Conservation (phyloP, 139 green algal genomes). For the Chlorella sp. region DNA sequence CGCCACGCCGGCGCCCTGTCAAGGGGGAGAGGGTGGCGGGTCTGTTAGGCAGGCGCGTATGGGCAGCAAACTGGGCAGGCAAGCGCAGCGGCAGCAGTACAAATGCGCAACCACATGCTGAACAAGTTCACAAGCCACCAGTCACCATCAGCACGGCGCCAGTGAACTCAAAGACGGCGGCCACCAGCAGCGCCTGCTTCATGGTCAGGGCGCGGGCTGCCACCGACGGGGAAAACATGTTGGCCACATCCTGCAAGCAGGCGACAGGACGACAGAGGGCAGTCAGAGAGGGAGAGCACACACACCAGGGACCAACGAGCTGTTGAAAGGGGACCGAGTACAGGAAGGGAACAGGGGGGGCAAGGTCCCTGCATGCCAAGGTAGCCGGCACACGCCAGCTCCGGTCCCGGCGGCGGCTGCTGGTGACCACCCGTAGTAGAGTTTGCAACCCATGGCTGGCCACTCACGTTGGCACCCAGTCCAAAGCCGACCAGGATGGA, state of each 20-base stretch:
- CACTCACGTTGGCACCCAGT: not conserved
- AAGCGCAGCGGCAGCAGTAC: too few species aligned
- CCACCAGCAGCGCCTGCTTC: constrained; percentile 44
- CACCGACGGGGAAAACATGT: constrained; percentile 47
- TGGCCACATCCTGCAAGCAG: constrained; percentile 42
- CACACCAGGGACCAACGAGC: too few species aligned
- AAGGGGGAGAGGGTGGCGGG: not conserved
- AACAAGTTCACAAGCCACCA: too few species aligned
- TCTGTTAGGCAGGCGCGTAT: too few species aligned
- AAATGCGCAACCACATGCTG: not conserved
- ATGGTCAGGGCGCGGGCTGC: constrained; percentile 44
- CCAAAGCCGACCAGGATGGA: not conserved
- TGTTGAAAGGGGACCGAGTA: too few species aligned
- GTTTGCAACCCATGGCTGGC: too few species aligned
- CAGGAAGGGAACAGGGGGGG: too few species aligned
- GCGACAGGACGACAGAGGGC: too few species aligned
- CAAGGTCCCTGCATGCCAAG: too few species aligned
- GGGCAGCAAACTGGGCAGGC: too few species aligned
- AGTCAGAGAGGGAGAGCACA: too few species aligned
- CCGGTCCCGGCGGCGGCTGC: not conserved
- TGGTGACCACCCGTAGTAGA: too few species aligned
- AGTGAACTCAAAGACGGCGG: constrained; percentile 47
- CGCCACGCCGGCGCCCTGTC: constrained; percentile 50
- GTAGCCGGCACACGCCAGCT: not conserved
- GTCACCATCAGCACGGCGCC: constrained; percentile 52